phyloP scores from a whole-genome alignment of 2,329 filamentous ascomycete species.

The Teratosphaeriaceae sp. region DNA sequence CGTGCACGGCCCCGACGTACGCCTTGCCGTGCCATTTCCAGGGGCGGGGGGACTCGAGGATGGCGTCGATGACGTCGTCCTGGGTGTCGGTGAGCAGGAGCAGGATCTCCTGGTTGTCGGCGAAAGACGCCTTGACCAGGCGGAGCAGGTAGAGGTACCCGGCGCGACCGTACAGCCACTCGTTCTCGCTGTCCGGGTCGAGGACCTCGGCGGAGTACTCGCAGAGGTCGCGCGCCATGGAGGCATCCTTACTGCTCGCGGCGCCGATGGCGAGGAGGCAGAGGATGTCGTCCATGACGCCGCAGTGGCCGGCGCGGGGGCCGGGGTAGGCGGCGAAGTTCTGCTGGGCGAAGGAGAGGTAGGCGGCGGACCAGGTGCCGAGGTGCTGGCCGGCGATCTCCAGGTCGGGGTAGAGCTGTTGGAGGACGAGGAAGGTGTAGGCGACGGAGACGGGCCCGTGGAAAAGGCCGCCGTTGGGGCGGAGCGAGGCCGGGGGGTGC shows the following conservation, averaged over 20 bases:
- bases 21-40: constrained; percentile 60
- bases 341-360: constrained; percentile 44
- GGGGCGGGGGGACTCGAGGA: constrained; percentile 48
- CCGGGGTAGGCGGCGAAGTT: constrained; percentile 44
- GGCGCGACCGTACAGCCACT: constrained; percentile 61
- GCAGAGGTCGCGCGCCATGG: constrained; percentile 45
- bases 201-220: constrained; percentile 44
- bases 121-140: constrained; percentile 53
- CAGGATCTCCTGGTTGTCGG: constrained; percentile 42
- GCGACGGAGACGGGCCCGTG: constrained; percentile 45
- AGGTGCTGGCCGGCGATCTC: constrained; percentile 40
- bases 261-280: constrained; percentile 44
- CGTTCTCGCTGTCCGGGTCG: constrained; percentile 46
- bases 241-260: constrained; percentile 42
- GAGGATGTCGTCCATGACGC: constrained; percentile 46
- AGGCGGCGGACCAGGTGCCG: constrained; percentile 45
- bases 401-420: constrained; percentile 43
- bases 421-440: constrained; percentile 44
- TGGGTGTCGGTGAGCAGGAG: constrained; percentile 50
- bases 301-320: constrained; percentile 40
- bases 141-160: constrained; percentile 63
- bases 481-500: constrained; percentile 40
- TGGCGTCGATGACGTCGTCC: constrained; percentile 51
- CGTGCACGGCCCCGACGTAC: constrained; percentile 62
- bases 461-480: constrained; percentile 44